Percentiles rank a stretch among this genome's conserved stretches.
Conservation (phyloP, 179 eudicot genomes). For the Beta corolliflora region DNA sequence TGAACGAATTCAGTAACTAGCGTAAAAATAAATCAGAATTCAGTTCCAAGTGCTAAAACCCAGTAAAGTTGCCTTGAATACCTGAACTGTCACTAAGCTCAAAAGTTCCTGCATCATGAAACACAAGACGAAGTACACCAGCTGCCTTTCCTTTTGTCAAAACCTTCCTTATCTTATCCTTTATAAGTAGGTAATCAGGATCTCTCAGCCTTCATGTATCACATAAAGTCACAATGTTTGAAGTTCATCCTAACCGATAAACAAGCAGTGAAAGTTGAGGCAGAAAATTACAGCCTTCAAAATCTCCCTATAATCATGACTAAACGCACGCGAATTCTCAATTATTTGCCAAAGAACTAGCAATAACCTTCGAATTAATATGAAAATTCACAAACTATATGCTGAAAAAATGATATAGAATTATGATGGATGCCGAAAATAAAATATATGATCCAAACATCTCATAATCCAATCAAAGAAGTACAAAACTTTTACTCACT, state of each 20-base stretch:
- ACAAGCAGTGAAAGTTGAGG: not conserved
- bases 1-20: not conserved
- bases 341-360: not conserved
- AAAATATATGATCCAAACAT: conserved; percentile 1
- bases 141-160: conserved; percentile 87
- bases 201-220: conserved; percentile 33
- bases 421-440: not conserved
- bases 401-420: not conserved
- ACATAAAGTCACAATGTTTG: not conserved
- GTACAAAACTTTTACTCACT: conserved; percentile 42
- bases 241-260: not conserved
- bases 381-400: not conserved
- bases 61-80: conserved; percentile 24
- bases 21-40: not conserved
- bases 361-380: not conserved
- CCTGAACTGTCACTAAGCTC: conserved; percentile 61
- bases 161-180: conserved; percentile 72
- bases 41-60: not conserved
- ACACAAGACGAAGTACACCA: conserved; percentile 91
- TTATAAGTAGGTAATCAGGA: conserved; percentile 44
- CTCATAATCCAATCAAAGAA: conserved; percentile 8
- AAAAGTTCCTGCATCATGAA: conserved; percentile 98
- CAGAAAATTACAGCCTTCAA: not conserved
- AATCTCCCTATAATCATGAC: not conserved
- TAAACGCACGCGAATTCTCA: not conserved